phyloP scores from a whole-genome alignment of 805 yeast genomes.

The Candida sonorensis region DNA sequence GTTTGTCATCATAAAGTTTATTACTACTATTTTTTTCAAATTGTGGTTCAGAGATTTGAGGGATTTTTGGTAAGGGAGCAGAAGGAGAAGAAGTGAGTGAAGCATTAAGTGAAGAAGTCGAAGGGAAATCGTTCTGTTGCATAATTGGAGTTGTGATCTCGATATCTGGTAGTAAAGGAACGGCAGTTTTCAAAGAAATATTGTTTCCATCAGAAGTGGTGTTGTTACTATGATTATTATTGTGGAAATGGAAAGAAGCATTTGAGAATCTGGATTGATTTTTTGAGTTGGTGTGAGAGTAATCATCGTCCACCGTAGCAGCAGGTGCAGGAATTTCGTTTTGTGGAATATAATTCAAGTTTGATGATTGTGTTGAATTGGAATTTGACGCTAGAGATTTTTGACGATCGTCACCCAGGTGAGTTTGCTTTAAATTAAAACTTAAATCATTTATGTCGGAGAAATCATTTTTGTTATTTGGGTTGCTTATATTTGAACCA shows the following conservation, averaged over 20 bases:
- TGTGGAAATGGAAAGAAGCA: slow-evolving; percentile 3
- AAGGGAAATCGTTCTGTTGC: slow-evolving; percentile 1
- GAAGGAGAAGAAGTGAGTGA: not conserved
- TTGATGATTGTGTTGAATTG: no score
- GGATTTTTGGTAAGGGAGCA: not conserved
- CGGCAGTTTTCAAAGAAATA: not conserved
- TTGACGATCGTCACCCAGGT: no score
- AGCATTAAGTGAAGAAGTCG: not conserved
- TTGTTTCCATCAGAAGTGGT: not conserved
- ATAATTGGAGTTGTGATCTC: no score
- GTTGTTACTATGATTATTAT: not conserved
- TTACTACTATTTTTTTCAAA: not conserved
- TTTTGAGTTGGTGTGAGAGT: not conserved
- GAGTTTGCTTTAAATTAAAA: no score
- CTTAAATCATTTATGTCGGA: no score
- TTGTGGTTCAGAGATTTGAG: not conserved
- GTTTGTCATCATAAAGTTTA: slow-evolving; percentile 2
- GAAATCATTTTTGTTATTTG: no score
- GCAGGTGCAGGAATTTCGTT: no score
- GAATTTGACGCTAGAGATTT: no score
- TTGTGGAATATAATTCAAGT: no score
- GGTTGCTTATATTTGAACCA: slow-evolving; percentile 3
- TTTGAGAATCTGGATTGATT: slow-evolving; percentile 2
- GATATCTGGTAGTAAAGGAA: no score
- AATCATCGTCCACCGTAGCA: no score